These are phyloP conservation scores for Coemansia sp. DNA, from an alignment of 192 early-diverging fungal genomes.

Conservation along the genomic window DNA sequence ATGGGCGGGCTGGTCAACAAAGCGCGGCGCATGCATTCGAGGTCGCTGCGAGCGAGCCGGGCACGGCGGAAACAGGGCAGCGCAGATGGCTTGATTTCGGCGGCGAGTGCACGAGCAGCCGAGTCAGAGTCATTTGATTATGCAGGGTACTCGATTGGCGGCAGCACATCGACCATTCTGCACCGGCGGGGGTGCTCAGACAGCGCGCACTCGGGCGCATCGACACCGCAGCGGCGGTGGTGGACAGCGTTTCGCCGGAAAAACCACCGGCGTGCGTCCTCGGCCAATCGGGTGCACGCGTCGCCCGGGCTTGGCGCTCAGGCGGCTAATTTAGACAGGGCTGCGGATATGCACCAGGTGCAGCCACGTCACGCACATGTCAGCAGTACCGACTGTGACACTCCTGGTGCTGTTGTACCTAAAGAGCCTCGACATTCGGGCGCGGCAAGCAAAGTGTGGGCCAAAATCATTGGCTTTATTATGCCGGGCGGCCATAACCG, in stretches of 20 bases:
- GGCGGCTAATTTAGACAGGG: neutral
- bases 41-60: neutral
- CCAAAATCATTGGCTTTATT: slow-evolving; percentile 24
- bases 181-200: slow-evolving; percentile 7
- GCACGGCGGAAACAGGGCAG: slow-evolving; percentile 15
- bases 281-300: neutral
- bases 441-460: slow-evolving; percentile 13
- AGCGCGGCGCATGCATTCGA: slow-evolving; percentile 1
- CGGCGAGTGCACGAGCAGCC: neutral
- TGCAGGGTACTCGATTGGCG: slow-evolving; percentile 23
- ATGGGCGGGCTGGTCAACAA: slow-evolving; percentile 12
- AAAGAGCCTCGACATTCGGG: neutral
- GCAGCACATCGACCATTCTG: slow-evolving; percentile 46
- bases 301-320: neutral
- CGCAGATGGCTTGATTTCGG: neutral
- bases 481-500: slow-evolving; percentile 52
- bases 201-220: slow-evolving; percentile 1
- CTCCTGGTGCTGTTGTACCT: neutral
- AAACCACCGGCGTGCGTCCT: neutral
- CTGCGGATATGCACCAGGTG: slow-evolving; percentile 1
- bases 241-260: slow-evolving; percentile 10
- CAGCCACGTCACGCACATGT: neutral
- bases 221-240: slow-evolving; percentile 8
- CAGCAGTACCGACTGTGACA: neutral
- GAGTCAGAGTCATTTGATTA: slow-evolving; percentile 27